phyloP scores from a whole-genome alignment of 192 early-diverging fungal species.

The Phycomyces blakesleeanus region DNA sequence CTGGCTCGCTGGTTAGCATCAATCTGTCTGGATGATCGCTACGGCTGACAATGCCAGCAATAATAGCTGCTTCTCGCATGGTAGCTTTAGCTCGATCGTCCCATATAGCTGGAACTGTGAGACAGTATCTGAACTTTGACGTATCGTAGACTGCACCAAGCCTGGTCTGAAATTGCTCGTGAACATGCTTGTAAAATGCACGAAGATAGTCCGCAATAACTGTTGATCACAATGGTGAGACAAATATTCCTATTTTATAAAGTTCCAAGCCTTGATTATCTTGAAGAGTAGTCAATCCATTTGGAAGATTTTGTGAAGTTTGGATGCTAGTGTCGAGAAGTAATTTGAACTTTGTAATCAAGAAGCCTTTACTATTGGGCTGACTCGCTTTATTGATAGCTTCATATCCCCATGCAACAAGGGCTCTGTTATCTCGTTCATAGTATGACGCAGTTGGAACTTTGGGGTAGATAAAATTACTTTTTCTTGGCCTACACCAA shows the following conservation, averaged over 20 bases:
- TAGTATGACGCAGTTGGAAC: constrained; percentile 40
- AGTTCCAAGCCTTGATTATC: neutral
- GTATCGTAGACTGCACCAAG: constrained; percentile 41
- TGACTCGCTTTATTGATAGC: constrained; percentile 38
- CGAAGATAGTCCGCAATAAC: constrained; percentile 52
- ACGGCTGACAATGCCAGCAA: constrained; percentile 38
- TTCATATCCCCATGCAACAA: constrained; percentile 43
- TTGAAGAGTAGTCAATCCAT: constrained; percentile 37
- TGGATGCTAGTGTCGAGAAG: constrained; percentile 45
- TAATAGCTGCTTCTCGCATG: constrained; percentile 44
- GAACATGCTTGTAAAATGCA: constrained; percentile 33
- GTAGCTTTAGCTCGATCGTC: constrained; percentile 38
- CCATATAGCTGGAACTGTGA: constrained; percentile 52
- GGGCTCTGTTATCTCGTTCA: constrained; percentile 26
- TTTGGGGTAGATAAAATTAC: constrained; percentile 10
- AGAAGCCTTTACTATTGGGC: constrained; percentile 37
- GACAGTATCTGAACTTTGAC: constrained; percentile 38
- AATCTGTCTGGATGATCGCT: constrained; percentile 41
- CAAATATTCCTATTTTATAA: neutral
- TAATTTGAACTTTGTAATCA: constrained; percentile 45
- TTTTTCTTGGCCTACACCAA: neutral
- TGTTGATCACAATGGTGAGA: constrained; percentile 4
- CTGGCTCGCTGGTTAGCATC: constrained; percentile 34
- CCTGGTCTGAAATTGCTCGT: constrained; percentile 30
- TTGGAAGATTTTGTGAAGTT: constrained; percentile 38